phyloP scores from a whole-genome alignment of 352 stramenopile genomes.

The Thraustochytrium striatum region DNA sequence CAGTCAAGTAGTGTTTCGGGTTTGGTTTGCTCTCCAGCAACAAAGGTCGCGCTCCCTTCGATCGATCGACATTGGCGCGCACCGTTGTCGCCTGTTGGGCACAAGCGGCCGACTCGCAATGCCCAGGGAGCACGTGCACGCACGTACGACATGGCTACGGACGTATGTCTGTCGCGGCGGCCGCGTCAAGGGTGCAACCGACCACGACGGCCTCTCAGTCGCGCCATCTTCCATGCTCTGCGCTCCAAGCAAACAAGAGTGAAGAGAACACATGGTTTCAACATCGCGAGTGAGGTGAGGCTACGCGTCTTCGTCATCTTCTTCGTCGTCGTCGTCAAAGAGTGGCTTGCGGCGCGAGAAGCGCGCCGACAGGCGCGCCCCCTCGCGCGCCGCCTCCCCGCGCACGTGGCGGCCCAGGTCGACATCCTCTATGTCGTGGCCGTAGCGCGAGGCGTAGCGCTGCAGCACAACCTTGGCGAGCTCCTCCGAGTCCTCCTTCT shows the following conservation, averaged over 20 bases:
- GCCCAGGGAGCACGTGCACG: too few species aligned
- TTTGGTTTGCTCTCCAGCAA: too few species aligned
- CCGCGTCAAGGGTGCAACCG: too few species aligned
- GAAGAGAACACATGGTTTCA: neutral
- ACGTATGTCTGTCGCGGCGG: too few species aligned
- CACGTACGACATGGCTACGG: too few species aligned
- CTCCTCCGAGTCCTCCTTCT: constrained; percentile 2
- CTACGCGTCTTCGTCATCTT: neutral
- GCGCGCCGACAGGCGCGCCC: constrained; percentile 3
- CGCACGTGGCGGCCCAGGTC: neutral
- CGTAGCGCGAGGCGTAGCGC: constrained; percentile 6
- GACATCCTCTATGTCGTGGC: constrained; percentile 23
- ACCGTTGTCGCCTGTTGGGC: too few species aligned
- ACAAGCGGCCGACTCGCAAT: too few species aligned
- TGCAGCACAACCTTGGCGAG: neutral
- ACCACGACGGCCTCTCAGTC: too few species aligned
- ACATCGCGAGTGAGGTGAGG: neutral
- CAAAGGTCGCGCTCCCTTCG: too few species aligned
- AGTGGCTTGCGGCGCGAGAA: neutral
- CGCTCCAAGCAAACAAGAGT: neutral
- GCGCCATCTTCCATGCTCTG: too few species aligned
- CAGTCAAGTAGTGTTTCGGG: too few species aligned
- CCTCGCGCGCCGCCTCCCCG: constrained; percentile 9
- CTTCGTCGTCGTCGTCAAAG: neutral
- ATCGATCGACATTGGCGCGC: too few species aligned